A percentile compares a stretch with the other conserved stretches of the same genome.
Evolutionary conservation across 352 stramenopile genomes (phyloP).

Genomic region (Thraustochytrium sp.): DNA sequence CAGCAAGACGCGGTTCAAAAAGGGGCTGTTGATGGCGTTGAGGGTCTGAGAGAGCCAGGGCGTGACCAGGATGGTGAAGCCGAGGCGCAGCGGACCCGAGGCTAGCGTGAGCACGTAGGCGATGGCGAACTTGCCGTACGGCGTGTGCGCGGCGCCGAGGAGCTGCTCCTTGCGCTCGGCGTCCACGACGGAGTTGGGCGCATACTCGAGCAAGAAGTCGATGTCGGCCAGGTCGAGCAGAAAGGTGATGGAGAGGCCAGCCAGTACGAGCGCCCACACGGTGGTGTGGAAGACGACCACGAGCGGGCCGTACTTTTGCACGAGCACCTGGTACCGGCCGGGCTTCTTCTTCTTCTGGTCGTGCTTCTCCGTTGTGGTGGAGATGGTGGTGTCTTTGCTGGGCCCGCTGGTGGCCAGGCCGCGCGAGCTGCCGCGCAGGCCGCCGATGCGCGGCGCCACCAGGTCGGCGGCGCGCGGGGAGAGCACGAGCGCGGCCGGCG

Average conservation of each 20-base stretch:
- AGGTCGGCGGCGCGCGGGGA: not conserved
- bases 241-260: not conserved
- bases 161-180: conserved; percentile 16
- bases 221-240: not conserved
- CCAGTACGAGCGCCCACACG: not conserved
- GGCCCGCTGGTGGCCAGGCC: not conserved
- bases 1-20: not conserved
- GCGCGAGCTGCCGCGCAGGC: not conserved
- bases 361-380: not conserved
- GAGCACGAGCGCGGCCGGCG: no score
- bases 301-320: conserved; percentile 39
- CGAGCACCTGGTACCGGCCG: conserved; percentile 4
- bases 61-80: conserved; percentile 1
- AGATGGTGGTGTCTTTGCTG: not conserved
- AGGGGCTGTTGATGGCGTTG: not conserved
- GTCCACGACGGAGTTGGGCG: not conserved
- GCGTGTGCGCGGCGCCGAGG: not conserved
- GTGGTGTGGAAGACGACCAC: conserved; percentile 36
- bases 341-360: conserved; percentile 11
- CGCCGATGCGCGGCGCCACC: not conserved
- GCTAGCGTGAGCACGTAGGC: conserved; percentile 30
- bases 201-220: conserved; percentile 8
- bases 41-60: not conserved
- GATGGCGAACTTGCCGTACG: conserved; percentile 41
- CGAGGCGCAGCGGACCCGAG: not conserved